A percentile compares a stretch with the other conserved stretches of the same genome.
These are phyloP conservation scores for Phylloporus sp. DNA, from an alignment of 768 basidiomycete species.

Conservation along the genomic window DNA sequence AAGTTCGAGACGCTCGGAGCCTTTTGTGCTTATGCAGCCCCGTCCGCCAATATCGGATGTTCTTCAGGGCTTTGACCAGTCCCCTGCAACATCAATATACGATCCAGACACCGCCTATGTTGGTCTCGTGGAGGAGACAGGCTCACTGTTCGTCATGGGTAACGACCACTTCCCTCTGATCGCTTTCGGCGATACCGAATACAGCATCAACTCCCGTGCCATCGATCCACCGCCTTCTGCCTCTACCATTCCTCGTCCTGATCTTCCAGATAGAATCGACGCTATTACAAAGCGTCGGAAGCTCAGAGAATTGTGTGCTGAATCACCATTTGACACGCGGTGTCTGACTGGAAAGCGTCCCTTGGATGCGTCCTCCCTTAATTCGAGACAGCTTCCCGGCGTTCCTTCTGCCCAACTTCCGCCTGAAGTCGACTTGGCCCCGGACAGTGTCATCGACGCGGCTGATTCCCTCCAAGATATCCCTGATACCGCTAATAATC, in stretches of 20 bases:
- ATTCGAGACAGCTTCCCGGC: constrained; percentile 57
- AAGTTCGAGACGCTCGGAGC: constrained; percentile 42
- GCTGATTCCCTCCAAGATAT: constrained; percentile 15
- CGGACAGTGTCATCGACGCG: constrained; percentile 8
- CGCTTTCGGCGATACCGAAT: constrained; percentile 53
- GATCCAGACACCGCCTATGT: constrained; percentile 68
- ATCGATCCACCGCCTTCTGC: constrained; percentile 37
- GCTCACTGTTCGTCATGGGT: constrained; percentile 82
- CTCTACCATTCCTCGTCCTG: constrained; percentile 26
- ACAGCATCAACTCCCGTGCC: constrained; percentile 26
- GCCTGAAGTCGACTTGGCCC: constrained; percentile 18
- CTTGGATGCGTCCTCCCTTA: constrained; percentile 45
- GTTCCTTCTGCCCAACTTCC: constrained; percentile 38
- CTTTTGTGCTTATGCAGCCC: constrained; percentile 87
- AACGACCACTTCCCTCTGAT: constrained; percentile 78
- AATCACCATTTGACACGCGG: constrained; percentile 41
- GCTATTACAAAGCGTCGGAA: constrained; percentile 42
- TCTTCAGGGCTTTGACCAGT: constrained; percentile 44
- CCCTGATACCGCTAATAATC: constrained; percentile 14
- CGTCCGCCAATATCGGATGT: constrained; percentile 70
- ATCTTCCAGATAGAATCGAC: constrained; percentile 41
- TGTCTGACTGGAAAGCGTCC: constrained; percentile 61
- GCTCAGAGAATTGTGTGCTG: constrained; percentile 36
- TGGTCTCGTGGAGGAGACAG: constrained; percentile 66
- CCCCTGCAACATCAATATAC: constrained; percentile 34